phyloP scores from a whole-genome alignment of 2,329 filamentous ascomycete species.

The Neophaeococcomyces aloes region DNA sequence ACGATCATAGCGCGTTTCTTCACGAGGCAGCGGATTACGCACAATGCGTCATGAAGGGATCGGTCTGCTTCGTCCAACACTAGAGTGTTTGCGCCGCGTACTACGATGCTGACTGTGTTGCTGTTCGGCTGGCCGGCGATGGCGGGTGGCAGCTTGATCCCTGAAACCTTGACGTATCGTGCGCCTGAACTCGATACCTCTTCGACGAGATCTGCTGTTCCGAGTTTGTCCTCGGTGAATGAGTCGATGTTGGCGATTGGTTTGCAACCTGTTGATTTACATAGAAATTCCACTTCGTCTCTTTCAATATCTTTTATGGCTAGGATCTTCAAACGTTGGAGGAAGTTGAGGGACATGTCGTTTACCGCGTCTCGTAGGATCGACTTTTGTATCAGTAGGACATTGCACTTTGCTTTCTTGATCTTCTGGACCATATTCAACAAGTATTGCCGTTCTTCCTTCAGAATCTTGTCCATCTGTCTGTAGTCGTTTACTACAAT shows the following conservation, averaged over 20 bases:
- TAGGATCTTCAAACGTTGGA: constrained; percentile 91
- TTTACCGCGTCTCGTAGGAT: constrained; percentile 97
- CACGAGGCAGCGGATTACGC: constrained; percentile 90
- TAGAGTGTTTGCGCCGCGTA: constrained; percentile 83
- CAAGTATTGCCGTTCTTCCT: constrained; percentile 95
- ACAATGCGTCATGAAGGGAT: constrained; percentile 91
- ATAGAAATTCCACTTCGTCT: constrained; percentile 97
- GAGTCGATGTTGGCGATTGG: constrained; percentile 97
- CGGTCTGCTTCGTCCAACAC: constrained; percentile 97
- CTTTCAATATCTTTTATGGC: constrained; percentile 96
- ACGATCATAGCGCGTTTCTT: constrained; percentile 99
- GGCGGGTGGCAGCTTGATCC: constrained; percentile 52
- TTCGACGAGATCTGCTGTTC: constrained; percentile 84
- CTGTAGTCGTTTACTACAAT: constrained; percentile 99
- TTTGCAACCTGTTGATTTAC: constrained; percentile 98
- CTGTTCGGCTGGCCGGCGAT: constrained; percentile 47
- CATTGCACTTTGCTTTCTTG: constrained; percentile 99
- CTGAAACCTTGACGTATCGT: constrained; percentile 88
- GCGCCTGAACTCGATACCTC: constrained; percentile 80
- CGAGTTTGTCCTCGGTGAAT: constrained; percentile 97
- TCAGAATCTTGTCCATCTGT: constrained; percentile 99
- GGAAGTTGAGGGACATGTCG: constrained; percentile 91
- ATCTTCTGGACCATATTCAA: constrained; percentile 99
- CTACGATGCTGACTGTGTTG: constrained; percentile 86
- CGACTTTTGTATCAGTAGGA: constrained; percentile 95